Percentiles rank a stretch among this genome's conserved stretches.
phyloP scores from a whole-genome alignment of 345 rosid species.

The Reutealis trisperma region DNA sequence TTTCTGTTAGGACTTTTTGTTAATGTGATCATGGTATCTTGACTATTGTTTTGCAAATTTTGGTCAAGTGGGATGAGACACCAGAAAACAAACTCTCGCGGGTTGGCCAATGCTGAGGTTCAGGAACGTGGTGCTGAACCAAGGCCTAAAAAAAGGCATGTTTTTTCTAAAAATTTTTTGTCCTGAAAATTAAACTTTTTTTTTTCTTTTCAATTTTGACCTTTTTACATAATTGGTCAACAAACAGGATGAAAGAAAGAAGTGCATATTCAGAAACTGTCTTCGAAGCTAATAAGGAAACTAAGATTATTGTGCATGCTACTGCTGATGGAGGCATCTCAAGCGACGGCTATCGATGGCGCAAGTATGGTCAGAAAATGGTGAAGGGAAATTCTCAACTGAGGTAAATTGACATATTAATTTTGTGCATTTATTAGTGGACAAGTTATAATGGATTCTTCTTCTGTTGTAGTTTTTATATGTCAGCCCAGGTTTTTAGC shows the following conservation, averaged over 20 bases:
- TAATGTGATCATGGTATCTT: not conserved
- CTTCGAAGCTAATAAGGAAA: conserved; percentile 15
- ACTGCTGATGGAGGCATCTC: conserved; percentile 21
- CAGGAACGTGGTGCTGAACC: conserved; percentile 12
- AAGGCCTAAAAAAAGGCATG: conserved; percentile 11
- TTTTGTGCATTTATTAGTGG: not conserved
- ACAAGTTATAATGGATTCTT: not conserved
- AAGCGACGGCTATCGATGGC: conserved; percentile 29
- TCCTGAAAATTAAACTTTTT: not conserved
- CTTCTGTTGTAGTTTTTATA: not conserved
- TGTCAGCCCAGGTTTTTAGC: not conserved
- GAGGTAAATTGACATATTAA: conserved; percentile 12
- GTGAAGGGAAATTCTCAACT: conserved; percentile 27
- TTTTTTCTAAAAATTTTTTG: not conserved
- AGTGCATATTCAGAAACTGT: not conserved
- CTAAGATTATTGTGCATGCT: conserved; percentile 12
- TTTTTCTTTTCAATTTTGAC: not conserved
- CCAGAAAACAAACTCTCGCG: conserved; percentile 6
- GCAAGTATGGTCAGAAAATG: conserved; percentile 35
- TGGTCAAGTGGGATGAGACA: not conserved
- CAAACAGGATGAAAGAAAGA: conserved; percentile 18
- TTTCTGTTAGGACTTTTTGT: not conserved
- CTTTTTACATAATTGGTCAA: not conserved
- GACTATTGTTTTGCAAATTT: conserved; percentile 3
- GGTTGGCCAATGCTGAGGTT: conserved; percentile 8